Evolutionary conservation across 352 stramenopile genomes (phyloP).

Genomic region (Phytophthora litchii): DNA sequence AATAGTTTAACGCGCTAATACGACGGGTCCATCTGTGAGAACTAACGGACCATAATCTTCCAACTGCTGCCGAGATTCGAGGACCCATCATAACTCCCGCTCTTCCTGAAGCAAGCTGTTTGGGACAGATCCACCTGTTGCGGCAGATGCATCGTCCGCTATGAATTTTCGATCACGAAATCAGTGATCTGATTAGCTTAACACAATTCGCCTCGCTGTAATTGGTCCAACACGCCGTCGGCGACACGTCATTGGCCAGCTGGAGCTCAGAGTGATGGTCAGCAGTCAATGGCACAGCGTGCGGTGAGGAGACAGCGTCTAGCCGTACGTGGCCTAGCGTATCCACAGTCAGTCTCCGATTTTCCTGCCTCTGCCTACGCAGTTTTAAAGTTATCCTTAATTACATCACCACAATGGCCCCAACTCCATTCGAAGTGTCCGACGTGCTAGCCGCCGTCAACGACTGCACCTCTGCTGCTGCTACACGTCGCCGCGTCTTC

Average conservation of each 20-base stretch:
- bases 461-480: background rate
- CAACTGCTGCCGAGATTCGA: no score
- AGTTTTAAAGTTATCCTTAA: background rate
- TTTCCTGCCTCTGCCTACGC: conserved; percentile 8
- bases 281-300: background rate
- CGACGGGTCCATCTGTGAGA: no score
- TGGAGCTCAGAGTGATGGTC: conserved; percentile 14
- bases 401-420: background rate
- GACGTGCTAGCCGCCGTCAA: conserved; percentile 14
- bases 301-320: no score
- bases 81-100: conserved; percentile 5
- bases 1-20: no score
- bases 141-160: conserved; percentile 1
- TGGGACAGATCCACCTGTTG: conserved; percentile 9
- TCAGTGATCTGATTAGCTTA: conserved; percentile 17
- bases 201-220: conserved; percentile 1
- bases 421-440: conserved; percentile 31
- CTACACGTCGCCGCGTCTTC: conserved; percentile 36
- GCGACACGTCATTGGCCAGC: conserved; percentile 8
- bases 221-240: conserved; percentile 9
- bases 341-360: conserved; percentile 17
- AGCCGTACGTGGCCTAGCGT: no score
- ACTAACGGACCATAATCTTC: no score
- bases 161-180: conserved; percentile 20
- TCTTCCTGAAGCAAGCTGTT: conserved; percentile 12